Evolutionary conservation across 257 asterid species (phyloP), one percentile per base, ranked within the genome.

Genomic region (Gentiana macrophylla): DNA sequence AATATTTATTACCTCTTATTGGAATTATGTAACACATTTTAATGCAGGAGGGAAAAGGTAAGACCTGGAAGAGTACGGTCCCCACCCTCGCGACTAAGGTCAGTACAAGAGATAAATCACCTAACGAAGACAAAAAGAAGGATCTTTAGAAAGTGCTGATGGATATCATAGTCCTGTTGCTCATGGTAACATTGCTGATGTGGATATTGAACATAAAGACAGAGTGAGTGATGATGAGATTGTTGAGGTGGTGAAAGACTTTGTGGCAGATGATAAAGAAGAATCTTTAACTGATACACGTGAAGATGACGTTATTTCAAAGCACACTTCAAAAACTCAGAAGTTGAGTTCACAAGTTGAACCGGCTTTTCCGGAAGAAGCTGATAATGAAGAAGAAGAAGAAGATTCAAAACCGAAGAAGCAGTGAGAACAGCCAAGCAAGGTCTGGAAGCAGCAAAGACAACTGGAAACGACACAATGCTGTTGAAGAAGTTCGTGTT

Each of bases 381-480:
- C 62, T 70, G 89, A 78, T 59, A 83, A 73, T 5, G 84, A 64
- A 15, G 87, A 41, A 41, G n/a, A n/a, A n/a, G n/a, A n/a, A n/a
- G n/a, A n/a, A n/a, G 84, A 86, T 62, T 83, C 83, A 5, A 86
- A 70, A 60, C 70, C 81, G 72, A 47, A 76, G 82, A 73, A 84
- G 97, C 66, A 74, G 82, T 59, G 97, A 78, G 50, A 77, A 71
- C 73, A 82, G 91, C 79, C 76, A 82, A 77, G 78, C 80, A 53
- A 80, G 84, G 69, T 91, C 97, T 35, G 89, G 81, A 66, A 87
- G 94, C 66, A 82, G 94, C 56, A 80, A 67, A 63, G 82, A 83
- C 72, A 63, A 67, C 62, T 70, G 68, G 59, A 79, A 65, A 70
- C 75, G 68, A 52, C 80, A n/a, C 50, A 90, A 80, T 61, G 63